These are phyloP conservation scores for Brassica napus DNA, from an alignment of 345 rosid species.

Conservation along the genomic window Da-Ae NC_063443.1:8668501-8669000, in stretches of 20 bases:
- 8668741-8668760: slow-evolving; percentile 34
- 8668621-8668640: slow-evolving; percentile 36
- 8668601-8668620: slow-evolving; percentile 43
- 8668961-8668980: slow-evolving; percentile 15
- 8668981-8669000: slow-evolving; percentile 62
- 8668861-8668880: slow-evolving; percentile 69
- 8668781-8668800: slow-evolving; percentile 25
- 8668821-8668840: slow-evolving; percentile 64
- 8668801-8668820: slow-evolving; percentile 51
- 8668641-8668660: slow-evolving; percentile 58
- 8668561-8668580: slow-evolving; percentile 30
- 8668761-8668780: slow-evolving; percentile 13
- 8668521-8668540: slow-evolving; percentile 44
- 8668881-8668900: slow-evolving; percentile 42
- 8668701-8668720: slow-evolving; percentile 44
- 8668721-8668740: slow-evolving; percentile 45
- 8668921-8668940: slow-evolving; percentile 35
- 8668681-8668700: slow-evolving; percentile 62
- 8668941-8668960: slow-evolving; percentile 33
- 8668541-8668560: slow-evolving; percentile 40
- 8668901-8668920: slow-evolving; percentile 3
- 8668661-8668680: slow-evolving; percentile 51
- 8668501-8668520: slow-evolving; percentile 60
- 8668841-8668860: slow-evolving; percentile 69
- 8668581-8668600: slow-evolving; percentile 46